A percentile compares a stretch with the other conserved stretches of the same genome.
Evolutionary conservation across 179 eudicot genomes (phyloP).

Genomic region (Dionaea muscipula): DNA sequence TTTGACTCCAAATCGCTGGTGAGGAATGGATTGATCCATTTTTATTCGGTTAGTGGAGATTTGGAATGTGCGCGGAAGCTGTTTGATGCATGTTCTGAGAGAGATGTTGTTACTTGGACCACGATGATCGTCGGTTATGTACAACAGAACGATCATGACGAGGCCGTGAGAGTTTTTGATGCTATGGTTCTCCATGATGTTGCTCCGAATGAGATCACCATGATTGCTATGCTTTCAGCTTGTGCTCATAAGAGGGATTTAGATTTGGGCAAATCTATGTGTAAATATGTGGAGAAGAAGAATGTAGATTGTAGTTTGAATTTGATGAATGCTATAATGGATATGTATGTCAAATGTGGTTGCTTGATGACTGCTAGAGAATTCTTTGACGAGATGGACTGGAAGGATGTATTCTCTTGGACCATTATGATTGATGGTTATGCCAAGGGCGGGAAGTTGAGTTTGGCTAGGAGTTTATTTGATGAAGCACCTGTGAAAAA

Average conservation of each 20-base stretch:
- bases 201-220: conserved; percentile 54
- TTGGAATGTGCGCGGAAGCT: conserved; percentile 35
- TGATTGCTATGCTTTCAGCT: conserved; percentile 50
- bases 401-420: conserved; percentile 60
- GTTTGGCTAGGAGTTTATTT: conserved; percentile 42
- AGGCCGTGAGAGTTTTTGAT: conserved; percentile 44
- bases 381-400: conserved; percentile 43
- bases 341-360: conserved; percentile 68
- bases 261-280: conserved; percentile 27
- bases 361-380: conserved; percentile 33
- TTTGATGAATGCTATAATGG: conserved; percentile 54
- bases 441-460: conserved; percentile 42
- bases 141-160: conserved; percentile 31
- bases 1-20: conserved; percentile 35
- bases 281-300: conserved; percentile 22
- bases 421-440: conserved; percentile 58
- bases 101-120: conserved; percentile 74
- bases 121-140: conserved; percentile 53
- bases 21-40: conserved; percentile 48
- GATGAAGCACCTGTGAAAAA: conserved; percentile 53
- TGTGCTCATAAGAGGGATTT: conserved; percentile 48
- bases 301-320: conserved; percentile 27
- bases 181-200: conserved; percentile 36
- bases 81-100: conserved; percentile 42
- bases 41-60: conserved; percentile 27